Evolutionary conservation across 768 basidiomycete genomes (phyloP).

Genomic region (Mycena maculata): DNA sequence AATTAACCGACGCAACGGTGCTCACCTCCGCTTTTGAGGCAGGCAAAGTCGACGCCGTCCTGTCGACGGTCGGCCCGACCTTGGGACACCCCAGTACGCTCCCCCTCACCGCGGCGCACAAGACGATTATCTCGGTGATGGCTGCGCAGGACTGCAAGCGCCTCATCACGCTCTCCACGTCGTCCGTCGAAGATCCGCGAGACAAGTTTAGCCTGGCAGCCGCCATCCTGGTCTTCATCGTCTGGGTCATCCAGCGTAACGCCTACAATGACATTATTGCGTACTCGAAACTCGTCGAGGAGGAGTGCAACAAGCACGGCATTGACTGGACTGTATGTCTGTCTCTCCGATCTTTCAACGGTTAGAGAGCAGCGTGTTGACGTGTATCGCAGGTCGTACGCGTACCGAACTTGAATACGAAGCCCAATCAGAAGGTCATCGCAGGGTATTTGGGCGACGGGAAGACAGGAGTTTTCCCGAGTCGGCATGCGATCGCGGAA

Average conservation of each 20-base stretch:
- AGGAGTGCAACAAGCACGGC: background rate
- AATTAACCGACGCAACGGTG: background rate
- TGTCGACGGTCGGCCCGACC: background rate
- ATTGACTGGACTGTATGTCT: slow-evolving; percentile 12
- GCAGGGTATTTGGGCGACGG: slow-evolving; percentile 3
- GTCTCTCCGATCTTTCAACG: background rate
- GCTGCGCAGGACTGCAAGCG: slow-evolving; percentile 3
- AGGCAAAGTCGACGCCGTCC: background rate
- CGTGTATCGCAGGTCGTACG: background rate
- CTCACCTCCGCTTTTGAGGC: background rate
- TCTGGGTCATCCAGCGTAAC: slow-evolving; percentile 13
- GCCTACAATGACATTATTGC: slow-evolving; percentile 11
- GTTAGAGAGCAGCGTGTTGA: background rate
- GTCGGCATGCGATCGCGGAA: background rate
- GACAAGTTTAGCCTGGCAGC: background rate
- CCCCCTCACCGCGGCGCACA: slow-evolving; percentile 4
- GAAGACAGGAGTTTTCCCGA: background rate
- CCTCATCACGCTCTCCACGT: slow-evolving; percentile 2
- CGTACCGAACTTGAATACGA: background rate
- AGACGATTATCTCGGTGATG: slow-evolving; percentile 11
- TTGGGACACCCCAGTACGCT: slow-evolving; percentile 3
- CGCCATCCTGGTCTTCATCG: slow-evolving; percentile 5
- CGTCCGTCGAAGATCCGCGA: background rate
- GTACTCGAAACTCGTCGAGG: slow-evolving; percentile 3
- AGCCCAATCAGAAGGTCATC: background rate